Evolutionary conservation across 106 monocot genomes (phyloP).

Genomic region (Dioscorea dumetorum): DNA sequence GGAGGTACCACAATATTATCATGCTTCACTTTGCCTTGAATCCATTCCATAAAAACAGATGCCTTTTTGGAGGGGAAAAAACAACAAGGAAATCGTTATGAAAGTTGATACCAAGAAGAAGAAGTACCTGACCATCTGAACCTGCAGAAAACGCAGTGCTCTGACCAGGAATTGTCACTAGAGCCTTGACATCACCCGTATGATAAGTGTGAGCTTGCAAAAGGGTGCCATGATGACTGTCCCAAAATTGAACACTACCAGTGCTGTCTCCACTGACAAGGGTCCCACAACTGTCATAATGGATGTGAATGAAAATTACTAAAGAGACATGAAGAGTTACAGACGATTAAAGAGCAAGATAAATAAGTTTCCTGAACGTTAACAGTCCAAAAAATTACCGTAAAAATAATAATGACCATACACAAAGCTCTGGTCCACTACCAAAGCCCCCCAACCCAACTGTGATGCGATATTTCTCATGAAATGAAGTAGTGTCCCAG

Average conservation of each 20-base stretch:
- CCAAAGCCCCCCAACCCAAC: conserved; percentile 76
- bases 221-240: conserved; percentile 76
- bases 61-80: no score
- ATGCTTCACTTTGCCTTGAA: no score
- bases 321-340: not conserved
- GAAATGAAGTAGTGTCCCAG: conserved; percentile 55
- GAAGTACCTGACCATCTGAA: conserved; percentile 85
- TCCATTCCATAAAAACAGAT: no score
- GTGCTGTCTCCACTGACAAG: conserved; percentile 94
- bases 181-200: conserved; percentile 77
- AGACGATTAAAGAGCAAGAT: not conserved
- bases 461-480: conserved; percentile 79
- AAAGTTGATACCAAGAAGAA: not conserved
- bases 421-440: conserved; percentile 63
- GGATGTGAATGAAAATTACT: not conserved
- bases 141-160: conserved; percentile 89
- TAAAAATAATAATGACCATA: conserved; percentile 84
- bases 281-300: conserved; percentile 63
- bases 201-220: conserved; percentile 73
- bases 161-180: conserved; percentile 66
- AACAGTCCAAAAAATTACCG: conserved; percentile 29
- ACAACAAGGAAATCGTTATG: no score
- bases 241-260: conserved; percentile 98
- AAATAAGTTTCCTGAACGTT: not conserved
- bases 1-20: no score